A percentile compares a stretch with the other conserved stretches of the same genome.
Conservation (phyloP, 768 basidiomycete species). For the Tricholoma saponaceum region DNA sequence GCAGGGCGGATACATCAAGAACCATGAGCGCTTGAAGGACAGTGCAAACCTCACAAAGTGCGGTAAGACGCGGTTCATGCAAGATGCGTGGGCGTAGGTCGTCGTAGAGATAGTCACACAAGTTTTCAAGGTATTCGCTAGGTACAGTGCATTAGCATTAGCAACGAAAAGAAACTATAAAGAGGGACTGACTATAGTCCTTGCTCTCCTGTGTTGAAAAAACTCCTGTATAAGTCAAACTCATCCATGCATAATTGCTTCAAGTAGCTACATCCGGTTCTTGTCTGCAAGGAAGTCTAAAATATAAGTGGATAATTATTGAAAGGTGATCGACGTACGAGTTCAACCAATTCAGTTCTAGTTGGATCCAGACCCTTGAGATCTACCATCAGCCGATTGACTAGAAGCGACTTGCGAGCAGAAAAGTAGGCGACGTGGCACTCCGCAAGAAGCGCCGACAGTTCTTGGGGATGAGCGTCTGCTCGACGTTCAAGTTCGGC, state of each 20-base stretch:
- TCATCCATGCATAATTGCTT: slow-evolving; percentile 91
- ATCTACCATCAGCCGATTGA: slow-evolving; percentile 73
- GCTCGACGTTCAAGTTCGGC: slow-evolving; percentile 84
- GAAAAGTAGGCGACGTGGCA: slow-evolving; percentile 85
- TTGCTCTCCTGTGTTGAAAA: slow-evolving; percentile 85
- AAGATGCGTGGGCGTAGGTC: slow-evolving; percentile 93
- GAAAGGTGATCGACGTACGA: slow-evolving; percentile 44
- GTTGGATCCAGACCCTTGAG: slow-evolving; percentile 78
- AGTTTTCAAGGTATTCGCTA: slow-evolving; percentile 84
- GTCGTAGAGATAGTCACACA: slow-evolving; percentile 94
- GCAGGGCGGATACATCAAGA: slow-evolving; percentile 56
- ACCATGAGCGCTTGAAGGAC: slow-evolving; percentile 96
- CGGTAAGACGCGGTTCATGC: slow-evolving; percentile 84
- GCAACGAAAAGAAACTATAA: neutral
- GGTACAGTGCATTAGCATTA: slow-evolving; percentile 1
- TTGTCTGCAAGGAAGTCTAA: slow-evolving; percentile 50
- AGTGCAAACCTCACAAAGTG: slow-evolving; percentile 93
- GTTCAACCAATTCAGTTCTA: slow-evolving; percentile 79
- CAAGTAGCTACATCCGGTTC: slow-evolving; percentile 88
- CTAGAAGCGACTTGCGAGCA: slow-evolving; percentile 67
- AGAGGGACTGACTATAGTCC: slow-evolving; percentile 37
- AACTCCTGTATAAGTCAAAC: slow-evolving; percentile 78
- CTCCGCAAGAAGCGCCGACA: slow-evolving; percentile 75
- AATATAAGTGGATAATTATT: neutral
- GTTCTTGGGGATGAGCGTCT: slow-evolving; percentile 74